These are phyloP conservation scores for Penicillium roqueforti DNA, from an alignment of 495 filamentous ascomycete genomes.

Conservation along the genomic window DNA sequence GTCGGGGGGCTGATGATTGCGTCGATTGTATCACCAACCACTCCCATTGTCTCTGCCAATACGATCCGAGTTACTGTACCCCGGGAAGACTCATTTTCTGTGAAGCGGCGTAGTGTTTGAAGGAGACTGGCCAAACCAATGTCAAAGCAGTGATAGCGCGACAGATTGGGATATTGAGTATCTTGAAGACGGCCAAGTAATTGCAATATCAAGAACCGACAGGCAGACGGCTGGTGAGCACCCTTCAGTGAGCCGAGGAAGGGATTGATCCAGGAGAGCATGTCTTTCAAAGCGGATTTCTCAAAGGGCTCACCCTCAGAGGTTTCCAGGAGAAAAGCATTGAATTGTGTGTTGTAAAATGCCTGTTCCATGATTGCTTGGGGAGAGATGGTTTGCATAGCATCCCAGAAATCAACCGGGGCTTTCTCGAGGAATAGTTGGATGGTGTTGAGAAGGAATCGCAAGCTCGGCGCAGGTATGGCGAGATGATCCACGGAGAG, in stretches of 20 bases:
- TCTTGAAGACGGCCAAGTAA: slow-evolving; percentile 64
- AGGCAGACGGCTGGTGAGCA: slow-evolving; percentile 65
- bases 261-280: slow-evolving; percentile 67
- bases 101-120: slow-evolving; percentile 50
- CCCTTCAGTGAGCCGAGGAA: slow-evolving; percentile 73
- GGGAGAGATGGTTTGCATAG: slow-evolving; percentile 72
- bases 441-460: slow-evolving; percentile 61
- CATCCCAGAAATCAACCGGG: slow-evolving; percentile 77
- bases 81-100: slow-evolving; percentile 44
- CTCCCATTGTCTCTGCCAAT: slow-evolving; percentile 49
- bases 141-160: slow-evolving; percentile 48
- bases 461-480: slow-evolving; percentile 55
- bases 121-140: slow-evolving; percentile 47
- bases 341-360: slow-evolving; percentile 66
- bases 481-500: slow-evolving; percentile 71
- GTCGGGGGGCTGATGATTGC: slow-evolving; percentile 41
- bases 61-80: slow-evolving; percentile 50
- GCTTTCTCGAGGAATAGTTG: slow-evolving; percentile 65
- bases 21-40: slow-evolving; percentile 46
- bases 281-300: slow-evolving; percentile 52
- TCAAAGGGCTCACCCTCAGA: slow-evolving; percentile 51
- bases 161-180: slow-evolving; percentile 38
- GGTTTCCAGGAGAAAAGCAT: slow-evolving; percentile 53
- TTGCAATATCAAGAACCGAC: slow-evolving; percentile 63
- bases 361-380: slow-evolving; percentile 70